Base-by-base conservation (phyloP, 2,329 filamentous ascomycete species). In the Fusarium citri region DNA sequence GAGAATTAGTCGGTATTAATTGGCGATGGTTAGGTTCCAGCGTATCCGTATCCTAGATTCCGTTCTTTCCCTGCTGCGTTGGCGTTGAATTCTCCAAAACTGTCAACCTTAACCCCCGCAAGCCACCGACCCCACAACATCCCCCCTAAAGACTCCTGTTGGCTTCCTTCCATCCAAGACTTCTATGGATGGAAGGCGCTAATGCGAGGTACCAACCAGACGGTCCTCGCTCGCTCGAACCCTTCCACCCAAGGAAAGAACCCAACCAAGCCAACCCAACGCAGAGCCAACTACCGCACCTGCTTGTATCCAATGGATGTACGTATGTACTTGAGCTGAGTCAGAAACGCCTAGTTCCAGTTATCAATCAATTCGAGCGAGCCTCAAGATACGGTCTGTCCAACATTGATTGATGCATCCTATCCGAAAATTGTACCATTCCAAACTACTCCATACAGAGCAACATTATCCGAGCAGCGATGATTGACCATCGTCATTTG, bases 151-250 rank as follows among this genome's bases (percentile, higher is more conserved):
- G 62, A 31, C 48, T 66, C 56, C 37, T 46, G 45, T 61, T 66
- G 49, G 62, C 57, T 68, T 63, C 57, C 34, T 37, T 37, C 34
- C 18, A 37, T n/a, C 34, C 37, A 67, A 62, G 46, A 37, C 65
- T 68, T 64, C 48, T 58, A 64, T 48, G 42, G 45, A 25, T 51
- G 37, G 37, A 61, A 66, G 64, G 55, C 72, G 69, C 71, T 74
- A 74, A 74, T 74, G 72, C 64, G 42, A 74, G 71, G 71, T 74
- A 74, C 70, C 67, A 68, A 46, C 62, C 59, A 61, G 66, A 58
- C 41, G 65, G 65, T 45, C 55, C 68, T 71, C 51, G 42, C 49
- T 58, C 50, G 54, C 65, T 64, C 66, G 55, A 69, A 55, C 55
- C 60, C 43, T 43, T 57, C 55, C 34, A 59, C 30, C 58, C 57